A percentile compares a stretch with the other conserved stretches of the same genome.
Conservation (phyloP, 176 grass and related monocot species). For the Elymus sibiricus region DNA sequence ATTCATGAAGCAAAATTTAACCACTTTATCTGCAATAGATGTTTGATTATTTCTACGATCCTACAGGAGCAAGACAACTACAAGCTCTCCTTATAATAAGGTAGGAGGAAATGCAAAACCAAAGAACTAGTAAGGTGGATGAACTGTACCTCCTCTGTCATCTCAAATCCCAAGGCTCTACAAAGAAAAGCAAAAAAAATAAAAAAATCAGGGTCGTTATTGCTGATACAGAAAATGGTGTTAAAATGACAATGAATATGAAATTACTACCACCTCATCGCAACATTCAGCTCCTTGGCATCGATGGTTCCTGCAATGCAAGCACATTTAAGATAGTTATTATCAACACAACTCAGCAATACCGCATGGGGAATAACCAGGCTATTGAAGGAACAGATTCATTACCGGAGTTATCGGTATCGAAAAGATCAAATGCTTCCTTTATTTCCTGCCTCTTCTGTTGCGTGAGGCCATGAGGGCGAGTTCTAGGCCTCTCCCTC, state of each 20-base stretch:
- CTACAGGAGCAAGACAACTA: not conserved
- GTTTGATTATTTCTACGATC: not conserved
- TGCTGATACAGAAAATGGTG: not conserved
- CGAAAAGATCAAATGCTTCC: conserved; percentile 88
- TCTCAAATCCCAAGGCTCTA: conserved; percentile 97
- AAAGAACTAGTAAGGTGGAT: not conserved
- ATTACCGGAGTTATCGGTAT: conserved; percentile 84
- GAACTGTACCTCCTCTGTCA: conserved; percentile 75
- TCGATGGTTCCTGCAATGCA: conserved; percentile 72
- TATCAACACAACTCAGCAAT: not conserved
- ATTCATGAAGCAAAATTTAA: not conserved
- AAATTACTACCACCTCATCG: conserved; percentile 78
- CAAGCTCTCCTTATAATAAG: not conserved
- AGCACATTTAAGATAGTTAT: not conserved
- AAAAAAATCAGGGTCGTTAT: conserved; percentile 11
- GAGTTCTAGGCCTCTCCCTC: conserved; percentile 58
- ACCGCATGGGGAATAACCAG: not conserved
- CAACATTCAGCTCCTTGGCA: conserved; percentile 86
- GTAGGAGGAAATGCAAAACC: not conserved
- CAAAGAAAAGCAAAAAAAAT: conserved; percentile 22
- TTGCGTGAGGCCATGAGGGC: conserved; percentile 50
- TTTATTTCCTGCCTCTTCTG: conserved; percentile 89
- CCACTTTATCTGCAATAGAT: not conserved
- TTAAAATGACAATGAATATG: not conserved
- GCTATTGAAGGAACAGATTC: not conserved